These are phyloP conservation scores for Mycena filopes DNA, from an alignment of 768 basidiomycete genomes.

Conservation along the genomic window DNA sequence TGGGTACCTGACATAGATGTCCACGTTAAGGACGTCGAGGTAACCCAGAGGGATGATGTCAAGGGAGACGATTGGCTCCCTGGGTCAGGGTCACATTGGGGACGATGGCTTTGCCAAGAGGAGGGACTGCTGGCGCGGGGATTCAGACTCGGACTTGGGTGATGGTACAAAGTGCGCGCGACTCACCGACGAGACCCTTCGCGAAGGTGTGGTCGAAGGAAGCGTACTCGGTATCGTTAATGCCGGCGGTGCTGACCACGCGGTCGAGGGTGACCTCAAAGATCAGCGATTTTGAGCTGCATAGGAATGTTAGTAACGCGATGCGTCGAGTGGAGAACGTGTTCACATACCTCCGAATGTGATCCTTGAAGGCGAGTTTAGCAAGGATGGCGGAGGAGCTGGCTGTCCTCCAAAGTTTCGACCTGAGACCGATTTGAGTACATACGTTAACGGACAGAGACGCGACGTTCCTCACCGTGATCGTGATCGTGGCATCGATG, in stretches of 20 bases:
- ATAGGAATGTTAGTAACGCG: neutral
- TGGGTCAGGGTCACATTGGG: conserved; percentile 63
- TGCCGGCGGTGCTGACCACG: conserved; percentile 54
- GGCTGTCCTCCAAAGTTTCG: conserved; percentile 47
- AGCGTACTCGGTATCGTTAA: conserved; percentile 66
- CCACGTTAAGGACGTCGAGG: conserved; percentile 59
- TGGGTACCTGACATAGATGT: conserved; percentile 51
- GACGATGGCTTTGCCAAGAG: conserved; percentile 61
- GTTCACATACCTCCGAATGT: conserved; percentile 7
- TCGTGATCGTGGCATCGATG: conserved; percentile 50
- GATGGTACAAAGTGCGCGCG: no score
- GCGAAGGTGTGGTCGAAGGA: conserved; percentile 68
- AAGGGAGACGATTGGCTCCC: conserved; percentile 60
- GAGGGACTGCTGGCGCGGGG: no score
- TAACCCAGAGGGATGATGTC: conserved; percentile 64
- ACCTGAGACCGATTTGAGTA: conserved; percentile 38
- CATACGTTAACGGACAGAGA: neutral
- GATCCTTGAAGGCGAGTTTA: neutral
- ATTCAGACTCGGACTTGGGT: no score
- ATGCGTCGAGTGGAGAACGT: neutral
- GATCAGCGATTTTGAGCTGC: conserved; percentile 55
- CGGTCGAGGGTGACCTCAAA: conserved; percentile 58
- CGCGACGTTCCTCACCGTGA: conserved; percentile 46
- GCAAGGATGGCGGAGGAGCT: no score
- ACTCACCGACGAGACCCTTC: conserved; percentile 50